Percentiles rank a stretch among this genome's conserved stretches.
Conservation (phyloP, 2,329 filamentous ascomycete species). For the Epichloe gansuensis region DNA sequence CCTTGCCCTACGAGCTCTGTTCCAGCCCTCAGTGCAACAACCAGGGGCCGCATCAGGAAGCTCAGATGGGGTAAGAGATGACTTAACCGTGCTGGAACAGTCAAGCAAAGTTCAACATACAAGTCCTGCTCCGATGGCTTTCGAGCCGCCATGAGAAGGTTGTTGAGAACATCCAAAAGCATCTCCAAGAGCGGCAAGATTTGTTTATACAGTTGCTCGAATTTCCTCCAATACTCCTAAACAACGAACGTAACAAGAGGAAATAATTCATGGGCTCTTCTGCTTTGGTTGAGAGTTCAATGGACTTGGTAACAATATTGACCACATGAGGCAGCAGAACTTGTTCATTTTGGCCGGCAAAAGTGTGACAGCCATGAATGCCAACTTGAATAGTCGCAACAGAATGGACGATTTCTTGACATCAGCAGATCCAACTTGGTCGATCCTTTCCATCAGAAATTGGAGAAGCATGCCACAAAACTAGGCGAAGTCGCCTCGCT, state of each 20-base stretch:
- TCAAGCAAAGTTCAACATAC: slow-evolving; percentile 93
- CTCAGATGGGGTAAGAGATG: slow-evolving; percentile 91
- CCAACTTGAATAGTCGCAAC: slow-evolving; percentile 88
- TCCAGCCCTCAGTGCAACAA: slow-evolving; percentile 85
- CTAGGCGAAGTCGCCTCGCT: slow-evolving; percentile 95
- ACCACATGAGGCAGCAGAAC: slow-evolving; percentile 92
- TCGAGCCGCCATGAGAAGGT: slow-evolving; percentile 76
- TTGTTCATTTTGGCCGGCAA: slow-evolving; percentile 88
- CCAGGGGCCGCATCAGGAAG: slow-evolving; percentile 92
- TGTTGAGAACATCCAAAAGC: slow-evolving; percentile 94
- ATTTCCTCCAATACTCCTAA: slow-evolving; percentile 96
- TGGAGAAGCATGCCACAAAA: slow-evolving; percentile 94
- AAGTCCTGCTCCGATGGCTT: slow-evolving; percentile 87
- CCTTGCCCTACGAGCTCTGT: slow-evolving; percentile 93
- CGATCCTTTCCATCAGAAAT: slow-evolving; percentile 93
- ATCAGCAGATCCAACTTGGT: slow-evolving; percentile 86
- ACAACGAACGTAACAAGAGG: slow-evolving; percentile 78
- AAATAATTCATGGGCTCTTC: slow-evolving; percentile 99
- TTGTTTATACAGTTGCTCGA: slow-evolving; percentile 96
- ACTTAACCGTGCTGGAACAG: slow-evolving; percentile 85
- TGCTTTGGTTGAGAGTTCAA: slow-evolving; percentile 87
- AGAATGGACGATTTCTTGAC: slow-evolving; percentile 88
- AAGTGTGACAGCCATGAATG: slow-evolving; percentile 97
- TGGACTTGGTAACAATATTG: slow-evolving; percentile 94
- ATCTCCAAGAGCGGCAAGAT: slow-evolving; percentile 94